Evolutionary conservation across 2,329 filamentous ascomycete genomes (phyloP).

Genomic region (Alternaria ventricosa): DNA sequence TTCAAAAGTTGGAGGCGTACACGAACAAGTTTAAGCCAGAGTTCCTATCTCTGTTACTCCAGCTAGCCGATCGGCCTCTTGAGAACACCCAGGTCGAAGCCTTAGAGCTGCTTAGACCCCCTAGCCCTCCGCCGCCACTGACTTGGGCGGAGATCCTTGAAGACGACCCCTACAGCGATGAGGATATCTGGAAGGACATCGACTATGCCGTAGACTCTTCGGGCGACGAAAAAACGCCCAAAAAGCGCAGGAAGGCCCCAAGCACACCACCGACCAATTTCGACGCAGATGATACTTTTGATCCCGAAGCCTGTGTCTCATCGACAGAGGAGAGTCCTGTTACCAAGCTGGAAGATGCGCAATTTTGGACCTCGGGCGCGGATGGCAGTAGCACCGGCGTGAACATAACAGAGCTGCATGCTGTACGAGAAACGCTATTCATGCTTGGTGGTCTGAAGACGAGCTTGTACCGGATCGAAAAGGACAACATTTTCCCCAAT

Average conservation of each 20-base stretch:
- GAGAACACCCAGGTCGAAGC: slow-evolving; percentile 71
- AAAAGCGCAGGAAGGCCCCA: slow-evolving; percentile 22
- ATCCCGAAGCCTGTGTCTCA: slow-evolving; percentile 44
- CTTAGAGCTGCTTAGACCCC: slow-evolving; percentile 63
- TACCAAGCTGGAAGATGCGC: slow-evolving; percentile 50
- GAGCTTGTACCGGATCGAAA: slow-evolving; percentile 65
- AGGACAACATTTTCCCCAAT: slow-evolving; percentile 40
- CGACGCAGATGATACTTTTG: slow-evolving; percentile 45
- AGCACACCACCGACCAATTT: slow-evolving; percentile 46
- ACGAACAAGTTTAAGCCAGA: slow-evolving; percentile 77
- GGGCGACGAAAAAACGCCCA: slow-evolving; percentile 60
- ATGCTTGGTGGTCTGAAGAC: slow-evolving; percentile 84
- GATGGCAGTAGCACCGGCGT: slow-evolving; percentile 20
- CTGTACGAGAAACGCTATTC: slow-evolving; percentile 78
- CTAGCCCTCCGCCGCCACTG: slow-evolving; percentile 58
- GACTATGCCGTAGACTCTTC: slow-evolving; percentile 71
- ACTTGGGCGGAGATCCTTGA: slow-evolving; percentile 81
- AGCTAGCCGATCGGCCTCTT: slow-evolving; percentile 81
- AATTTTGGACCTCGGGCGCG: slow-evolving; percentile 54
- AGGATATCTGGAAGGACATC: slow-evolving; percentile 73
- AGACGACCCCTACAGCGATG: slow-evolving; percentile 76
- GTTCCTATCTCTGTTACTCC: slow-evolving; percentile 76
- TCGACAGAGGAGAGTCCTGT: slow-evolving; percentile 37
- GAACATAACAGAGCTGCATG: slow-evolving; percentile 71
- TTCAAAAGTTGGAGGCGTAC: slow-evolving; percentile 64